Base-by-base conservation (phyloP, 495 filamentous ascomycete genomes). In the Xylaria bambusicola region DNA sequence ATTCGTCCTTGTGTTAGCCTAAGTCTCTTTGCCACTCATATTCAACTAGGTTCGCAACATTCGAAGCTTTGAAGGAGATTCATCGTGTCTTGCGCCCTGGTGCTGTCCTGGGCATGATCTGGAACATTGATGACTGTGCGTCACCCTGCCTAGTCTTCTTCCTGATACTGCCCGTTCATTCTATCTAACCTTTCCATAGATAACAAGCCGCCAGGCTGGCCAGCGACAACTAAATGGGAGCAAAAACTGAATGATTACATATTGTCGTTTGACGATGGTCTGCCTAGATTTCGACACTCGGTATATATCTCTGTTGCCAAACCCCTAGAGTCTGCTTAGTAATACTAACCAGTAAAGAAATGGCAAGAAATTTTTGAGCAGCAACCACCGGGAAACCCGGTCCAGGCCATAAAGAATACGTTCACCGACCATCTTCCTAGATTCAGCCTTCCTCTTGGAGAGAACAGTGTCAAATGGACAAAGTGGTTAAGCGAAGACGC, bases 121-220 rank as follows among this genome's bases (percentile, higher is more conserved):
- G 86, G 82, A 87, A 88, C 48, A 70, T 84, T 46, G 86, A 88
- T 68, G 85, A 87, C 55, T 88, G 83, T 85, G 56, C 60, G 77
- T 66, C 8, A 8, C 36, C 18, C 23, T 9, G 21, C 36, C 29
- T 33, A 38, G 29, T 50, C 15, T 38, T 13, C 21, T 48, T 10
- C 45, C 56, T 60, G 20, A 52, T n/a, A 41, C 27, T 20, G 24
- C 13, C 27, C n/a, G 9, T 17, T 7, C 46, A n/a, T 12, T n/a
- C 20, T 56, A 55, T 67, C 20, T 60, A 27, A 46, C 13, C 36
- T 17, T 38, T 54, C 20, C 20, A 24, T 12, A 80, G 77, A 83
- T 58, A 87, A 86, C 60, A 79, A 81, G 46, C 75, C 79, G 6
- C 64, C 67, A 42, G 62, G 57, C 1, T 82, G 80, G 73, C 41